Conservation (phyloP, 2,329 filamentous ascomycete species). For the Exophiala bonariae region DNA sequence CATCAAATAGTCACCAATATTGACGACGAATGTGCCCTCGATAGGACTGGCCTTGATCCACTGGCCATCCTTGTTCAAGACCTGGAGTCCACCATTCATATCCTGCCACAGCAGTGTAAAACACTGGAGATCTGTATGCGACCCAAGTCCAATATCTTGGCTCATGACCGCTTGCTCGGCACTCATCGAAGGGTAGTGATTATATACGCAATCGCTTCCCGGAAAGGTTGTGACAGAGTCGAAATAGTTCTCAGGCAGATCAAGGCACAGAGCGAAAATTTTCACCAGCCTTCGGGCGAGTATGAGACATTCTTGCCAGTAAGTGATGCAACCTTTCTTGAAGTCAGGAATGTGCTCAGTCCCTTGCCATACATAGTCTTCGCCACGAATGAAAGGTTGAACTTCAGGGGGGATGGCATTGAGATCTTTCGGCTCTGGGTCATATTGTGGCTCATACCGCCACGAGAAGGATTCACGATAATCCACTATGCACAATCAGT, state of each 20-base stretch:
- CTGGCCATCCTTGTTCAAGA: slow-evolving; percentile 41
- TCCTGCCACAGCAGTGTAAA: slow-evolving; percentile 59
- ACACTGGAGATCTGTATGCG: slow-evolving; percentile 55
- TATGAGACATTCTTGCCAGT: slow-evolving; percentile 51
- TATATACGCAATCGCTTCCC: slow-evolving; percentile 44
- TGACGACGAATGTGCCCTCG: slow-evolving; percentile 48
- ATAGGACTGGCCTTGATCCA: slow-evolving; percentile 45
- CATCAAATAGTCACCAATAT: slow-evolving; percentile 52
- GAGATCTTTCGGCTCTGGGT: slow-evolving; percentile 46
- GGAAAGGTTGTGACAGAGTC: slow-evolving; percentile 56
- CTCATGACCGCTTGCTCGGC: slow-evolving; percentile 27
- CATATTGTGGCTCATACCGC: slow-evolving; percentile 54
- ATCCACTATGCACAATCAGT: slow-evolving; percentile 34
- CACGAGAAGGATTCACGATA: slow-evolving; percentile 54
- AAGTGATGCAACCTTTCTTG: slow-evolving; percentile 46
- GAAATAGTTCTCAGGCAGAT: slow-evolving; percentile 56
- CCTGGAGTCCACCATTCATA: slow-evolving; percentile 51
- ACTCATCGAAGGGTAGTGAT: slow-evolving; percentile 46
- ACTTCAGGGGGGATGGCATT: slow-evolving; percentile 46
- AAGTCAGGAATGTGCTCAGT: slow-evolving; percentile 52
- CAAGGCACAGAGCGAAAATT: slow-evolving; percentile 56
- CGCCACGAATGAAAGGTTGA: slow-evolving; percentile 43
- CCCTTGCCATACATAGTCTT: slow-evolving; percentile 56
- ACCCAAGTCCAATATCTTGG: slow-evolving; percentile 45
- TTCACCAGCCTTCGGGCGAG: slow-evolving; percentile 54